Percentiles rank a stretch among this genome's conserved stretches.
These are phyloP conservation scores for Chenopodium quinoa DNA, from an alignment of 148 eudicot genomes.

Conservation along the genomic window DNA sequence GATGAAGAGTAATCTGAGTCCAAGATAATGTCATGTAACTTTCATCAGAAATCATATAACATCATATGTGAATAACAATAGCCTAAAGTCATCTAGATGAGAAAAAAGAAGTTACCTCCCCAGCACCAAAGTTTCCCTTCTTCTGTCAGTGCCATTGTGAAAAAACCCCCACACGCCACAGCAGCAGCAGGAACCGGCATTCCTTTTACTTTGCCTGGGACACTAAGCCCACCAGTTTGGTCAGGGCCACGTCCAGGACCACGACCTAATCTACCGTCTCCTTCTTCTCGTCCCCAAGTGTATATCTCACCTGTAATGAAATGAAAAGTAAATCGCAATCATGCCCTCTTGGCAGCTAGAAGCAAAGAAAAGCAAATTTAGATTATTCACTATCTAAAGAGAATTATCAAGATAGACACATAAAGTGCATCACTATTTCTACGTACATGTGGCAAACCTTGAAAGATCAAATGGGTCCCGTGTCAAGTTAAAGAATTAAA, in stretches of 20 bases:
- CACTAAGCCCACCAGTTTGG: constrained; percentile 79
- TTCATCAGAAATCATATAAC: neutral
- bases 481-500: neutral
- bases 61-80: neutral
- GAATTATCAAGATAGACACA: neutral
- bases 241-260: constrained; percentile 97
- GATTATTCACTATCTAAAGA: neutral
- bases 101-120: constrained; percentile 59
- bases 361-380: neutral
- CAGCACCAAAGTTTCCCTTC: constrained; percentile 88
- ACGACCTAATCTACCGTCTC: constrained; percentile 94
- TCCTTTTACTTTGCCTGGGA: constrained; percentile 74
- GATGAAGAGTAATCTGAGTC: neutral
- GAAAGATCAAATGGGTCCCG: neutral
- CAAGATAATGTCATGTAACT: neutral
- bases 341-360: neutral
- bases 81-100: neutral
- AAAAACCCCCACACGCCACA: constrained; percentile 94
- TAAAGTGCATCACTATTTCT: neutral
- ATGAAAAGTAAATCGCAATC: neutral
- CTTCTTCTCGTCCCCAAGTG: constrained; percentile 99
- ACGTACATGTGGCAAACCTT: neutral
- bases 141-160: constrained; percentile 76
- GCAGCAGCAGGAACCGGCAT: constrained; percentile 67
- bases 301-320: constrained; percentile 60